phyloP scores from a whole-genome alignment of 1,284 basidiomycete species.

The Pseudozyma sp. region DNA sequence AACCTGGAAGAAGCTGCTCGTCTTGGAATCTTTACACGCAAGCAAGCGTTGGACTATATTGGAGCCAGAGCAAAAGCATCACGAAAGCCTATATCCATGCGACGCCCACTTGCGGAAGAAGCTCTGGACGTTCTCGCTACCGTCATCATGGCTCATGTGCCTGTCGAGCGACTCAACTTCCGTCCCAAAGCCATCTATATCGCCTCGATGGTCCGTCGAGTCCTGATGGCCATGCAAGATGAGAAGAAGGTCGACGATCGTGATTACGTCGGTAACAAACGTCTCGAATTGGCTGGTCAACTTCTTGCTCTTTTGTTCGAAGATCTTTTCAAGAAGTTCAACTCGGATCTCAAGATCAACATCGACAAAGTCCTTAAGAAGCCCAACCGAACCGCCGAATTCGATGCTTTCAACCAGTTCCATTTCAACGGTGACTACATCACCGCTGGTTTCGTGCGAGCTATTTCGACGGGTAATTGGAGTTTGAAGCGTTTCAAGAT shows the following conservation, averaged over 20 bases:
- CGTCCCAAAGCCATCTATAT: constrained; percentile 96
- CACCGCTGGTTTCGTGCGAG: constrained; percentile 94
- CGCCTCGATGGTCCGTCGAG: constrained; percentile 95
- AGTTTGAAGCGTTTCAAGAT: constrained; percentile 99
- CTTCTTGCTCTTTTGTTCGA: constrained; percentile 94
- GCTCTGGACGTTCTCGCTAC: constrained; percentile 95
- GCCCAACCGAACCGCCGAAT: constrained; percentile 91
- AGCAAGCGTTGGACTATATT: constrained; percentile 96
- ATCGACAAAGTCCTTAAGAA: constrained; percentile 99
- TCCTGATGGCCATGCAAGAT: constrained; percentile 95
- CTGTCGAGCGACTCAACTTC: constrained; percentile 90
- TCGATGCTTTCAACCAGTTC: constrained; percentile 94
- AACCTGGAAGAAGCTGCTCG: constrained; percentile 89
- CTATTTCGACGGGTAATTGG: constrained; percentile 99
- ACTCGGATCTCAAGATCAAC: constrained; percentile 91
- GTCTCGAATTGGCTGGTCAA: constrained; percentile 96
- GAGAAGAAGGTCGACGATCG: constrained; percentile 97
- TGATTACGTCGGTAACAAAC: constrained; percentile 99
- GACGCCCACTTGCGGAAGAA: constrained; percentile 90
- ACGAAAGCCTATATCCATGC: constrained; percentile 76
- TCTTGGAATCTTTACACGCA: constrained; percentile 81
- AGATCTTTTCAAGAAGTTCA: constrained; percentile 99
- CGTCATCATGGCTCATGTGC: constrained; percentile 96
- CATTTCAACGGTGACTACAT: constrained; percentile 87
- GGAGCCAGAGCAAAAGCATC: constrained; percentile 91